phyloP scores from a whole-genome alignment of 1,284 basidiomycete species.

The Malassezia cuniculi region DNA sequence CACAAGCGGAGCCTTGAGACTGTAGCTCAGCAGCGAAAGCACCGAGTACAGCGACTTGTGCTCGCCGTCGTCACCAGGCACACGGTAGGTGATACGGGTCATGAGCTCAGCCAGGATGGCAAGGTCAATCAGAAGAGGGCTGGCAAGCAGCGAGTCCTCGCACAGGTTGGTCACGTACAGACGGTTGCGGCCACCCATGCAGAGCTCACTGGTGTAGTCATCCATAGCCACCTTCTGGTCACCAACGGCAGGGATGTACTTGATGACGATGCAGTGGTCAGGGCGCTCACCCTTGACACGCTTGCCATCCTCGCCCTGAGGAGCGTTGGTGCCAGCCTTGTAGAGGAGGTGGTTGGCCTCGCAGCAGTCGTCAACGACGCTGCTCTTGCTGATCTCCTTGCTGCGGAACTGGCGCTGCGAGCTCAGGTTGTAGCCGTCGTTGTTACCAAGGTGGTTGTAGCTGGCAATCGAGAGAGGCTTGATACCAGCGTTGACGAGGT shows the following conservation, averaged over 20 bases:
- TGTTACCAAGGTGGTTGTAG: conserved; percentile 98
- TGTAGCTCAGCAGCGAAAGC: conserved; percentile 38
- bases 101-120: conserved; percentile 86
- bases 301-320: conserved; percentile 47
- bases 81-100: conserved; percentile 68
- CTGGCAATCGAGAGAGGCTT: conserved; percentile 91
- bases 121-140: conserved; percentile 86
- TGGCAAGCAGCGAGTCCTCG: conserved; percentile 85
- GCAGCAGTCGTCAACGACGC: conserved; percentile 67
- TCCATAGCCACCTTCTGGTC: conserved; percentile 80
- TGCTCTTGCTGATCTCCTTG: conserved; percentile 80
- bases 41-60: conserved; percentile 43
- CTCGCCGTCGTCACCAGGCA: conserved; percentile 17
- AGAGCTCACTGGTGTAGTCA: conserved; percentile 86
- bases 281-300: conserved; percentile 74
- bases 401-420: conserved; percentile 86
- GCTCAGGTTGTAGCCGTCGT: conserved; percentile 84
- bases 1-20: conserved; percentile 85
- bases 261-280: conserved; percentile 77
- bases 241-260: conserved; percentile 63
- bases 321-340: conserved; percentile 54
- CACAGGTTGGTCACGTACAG: conserved; percentile 26
- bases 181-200: conserved; percentile 51
- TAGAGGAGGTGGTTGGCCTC: conserved; percentile 72
- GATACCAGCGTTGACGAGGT: conserved; percentile 96